phyloP scores from a whole-genome alignment of 257 asterid genomes.

The Eustoma russellianum region DNA sequence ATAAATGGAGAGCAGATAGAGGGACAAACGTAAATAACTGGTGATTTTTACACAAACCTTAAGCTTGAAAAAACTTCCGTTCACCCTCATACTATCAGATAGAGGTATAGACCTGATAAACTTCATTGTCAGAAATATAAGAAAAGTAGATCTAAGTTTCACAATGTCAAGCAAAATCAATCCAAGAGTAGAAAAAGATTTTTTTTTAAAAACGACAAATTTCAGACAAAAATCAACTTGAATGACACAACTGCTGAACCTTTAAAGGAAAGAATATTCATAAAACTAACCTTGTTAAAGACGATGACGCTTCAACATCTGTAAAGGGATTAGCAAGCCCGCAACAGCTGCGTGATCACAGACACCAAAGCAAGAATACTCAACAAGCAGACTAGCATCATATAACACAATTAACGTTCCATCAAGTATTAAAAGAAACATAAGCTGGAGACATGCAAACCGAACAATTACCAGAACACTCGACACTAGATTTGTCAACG shows the following conservation, averaged over 20 bases:
- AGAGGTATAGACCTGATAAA: conserved; percentile 48
- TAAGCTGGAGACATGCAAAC: too few relatives aligned
- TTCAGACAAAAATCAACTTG: too few relatives aligned
- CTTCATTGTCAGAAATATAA: conserved; percentile 19
- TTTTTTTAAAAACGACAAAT: too few relatives aligned
- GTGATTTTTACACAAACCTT: conserved; percentile 42
- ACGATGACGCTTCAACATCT: conserved; percentile 27
- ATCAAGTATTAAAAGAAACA: too few relatives aligned
- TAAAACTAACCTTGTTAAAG: conserved; percentile 44
- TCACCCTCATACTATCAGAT: conserved; percentile 36
- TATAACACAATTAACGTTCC: background rate
- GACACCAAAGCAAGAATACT: background rate
- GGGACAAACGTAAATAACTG: conserved; percentile 7
- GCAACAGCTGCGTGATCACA: conserved; percentile 32
- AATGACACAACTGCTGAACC: too few relatives aligned
- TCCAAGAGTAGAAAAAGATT: too few relatives aligned
- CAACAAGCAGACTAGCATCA: too few relatives aligned
- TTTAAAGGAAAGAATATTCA: conserved; percentile 2
- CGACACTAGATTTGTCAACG: too few relatives aligned
- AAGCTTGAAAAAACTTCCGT: conserved; percentile 28
- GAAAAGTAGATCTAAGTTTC: background rate
- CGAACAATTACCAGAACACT: too few relatives aligned
- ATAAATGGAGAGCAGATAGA: conserved; percentile 1
- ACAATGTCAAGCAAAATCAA: too few relatives aligned
- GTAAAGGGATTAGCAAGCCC: conserved; percentile 32